Conservation (phyloP, 2,329 filamentous ascomycete genomes). For the Westerdykella sp. region DNA sequence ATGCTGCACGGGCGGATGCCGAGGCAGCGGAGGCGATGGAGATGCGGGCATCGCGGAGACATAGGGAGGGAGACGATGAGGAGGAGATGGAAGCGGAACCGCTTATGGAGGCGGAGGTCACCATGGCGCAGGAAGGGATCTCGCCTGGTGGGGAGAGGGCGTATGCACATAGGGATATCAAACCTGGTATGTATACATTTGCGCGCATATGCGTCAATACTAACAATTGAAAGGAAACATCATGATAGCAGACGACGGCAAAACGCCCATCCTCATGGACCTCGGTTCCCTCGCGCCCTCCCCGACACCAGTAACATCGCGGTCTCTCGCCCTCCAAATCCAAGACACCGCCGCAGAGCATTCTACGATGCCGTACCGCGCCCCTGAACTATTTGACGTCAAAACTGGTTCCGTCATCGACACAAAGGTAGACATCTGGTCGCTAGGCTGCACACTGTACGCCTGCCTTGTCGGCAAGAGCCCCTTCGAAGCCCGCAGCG, state of each 20-base stretch:
- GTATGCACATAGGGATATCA: slow-evolving; percentile 95
- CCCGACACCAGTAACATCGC: slow-evolving; percentile 81
- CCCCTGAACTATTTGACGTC: slow-evolving; percentile 95
- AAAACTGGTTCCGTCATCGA: slow-evolving; percentile 89
- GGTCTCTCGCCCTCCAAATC: slow-evolving; percentile 82
- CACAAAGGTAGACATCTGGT: slow-evolving; percentile 98
- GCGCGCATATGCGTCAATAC: neutral
- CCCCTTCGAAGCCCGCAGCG: slow-evolving; percentile 89
- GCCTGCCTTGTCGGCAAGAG: slow-evolving; percentile 95
- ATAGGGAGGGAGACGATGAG: slow-evolving; percentile 50
- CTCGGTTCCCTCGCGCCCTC: slow-evolving; percentile 84
- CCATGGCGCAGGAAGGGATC: slow-evolving; percentile 59
- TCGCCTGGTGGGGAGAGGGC: slow-evolving; percentile 65
- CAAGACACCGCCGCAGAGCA: slow-evolving; percentile 95
- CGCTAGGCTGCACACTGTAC: slow-evolving; percentile 92
- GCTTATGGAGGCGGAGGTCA: slow-evolving; percentile 73
- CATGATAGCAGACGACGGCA: slow-evolving; percentile 92
- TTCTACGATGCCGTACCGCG: slow-evolving; percentile 96
- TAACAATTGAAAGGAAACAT: slow-evolving; percentile 62
- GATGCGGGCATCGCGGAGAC: slow-evolving; percentile 37
- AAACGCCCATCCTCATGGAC: slow-evolving; percentile 91
- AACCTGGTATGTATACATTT: slow-evolving; percentile 63
- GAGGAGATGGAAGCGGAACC: slow-evolving; percentile 72
- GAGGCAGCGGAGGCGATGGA: slow-evolving; percentile 41
- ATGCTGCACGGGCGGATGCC: slow-evolving; percentile 52